Conservation (phyloP, 2,329 filamentous ascomycete species). For the Camillea tinctor region DNA sequence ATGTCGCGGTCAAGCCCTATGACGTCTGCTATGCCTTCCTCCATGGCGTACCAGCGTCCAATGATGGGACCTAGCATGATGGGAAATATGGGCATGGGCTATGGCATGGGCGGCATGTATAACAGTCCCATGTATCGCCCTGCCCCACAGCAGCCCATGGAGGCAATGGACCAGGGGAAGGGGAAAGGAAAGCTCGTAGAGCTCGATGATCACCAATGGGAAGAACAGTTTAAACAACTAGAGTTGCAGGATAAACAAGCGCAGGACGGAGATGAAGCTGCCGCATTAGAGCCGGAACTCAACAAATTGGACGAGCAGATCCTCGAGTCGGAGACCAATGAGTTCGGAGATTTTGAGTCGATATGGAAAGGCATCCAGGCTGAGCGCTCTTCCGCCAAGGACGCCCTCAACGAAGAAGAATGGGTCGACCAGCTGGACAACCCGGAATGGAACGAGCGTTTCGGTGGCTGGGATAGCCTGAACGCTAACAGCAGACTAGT, state of each 20-base stretch:
- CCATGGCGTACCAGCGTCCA: conserved; percentile 54
- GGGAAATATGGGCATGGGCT: conserved; percentile 51
- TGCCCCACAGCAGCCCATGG: conserved; percentile 40
- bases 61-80: conserved; percentile 57
- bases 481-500: conserved; percentile 39
- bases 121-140: conserved; percentile 53
- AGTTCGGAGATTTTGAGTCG: conserved; percentile 85
- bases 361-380: conserved; percentile 83
- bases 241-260: conserved; percentile 43
- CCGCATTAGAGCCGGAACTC: conserved; percentile 80
- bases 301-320: conserved; percentile 74
- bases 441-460: conserved; percentile 72
- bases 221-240: conserved; percentile 90
- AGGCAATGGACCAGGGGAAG: conserved; percentile 53
- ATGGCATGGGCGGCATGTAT: conserved; percentile 56
- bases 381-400: conserved; percentile 70
- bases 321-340: conserved; percentile 68
- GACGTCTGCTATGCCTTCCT: conserved; percentile 41
- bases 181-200: conserved; percentile 94
- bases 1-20: conserved; percentile 57
- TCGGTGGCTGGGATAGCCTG: conserved; percentile 61
- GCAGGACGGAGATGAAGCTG: conserved; percentile 58
- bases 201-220: conserved; percentile 91
- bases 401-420: conserved; percentile 60
- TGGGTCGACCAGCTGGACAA: conserved; percentile 69